phyloP scores from a whole-genome alignment of 345 rosid species.

The Euphorbia pulcherrima region DNA sequence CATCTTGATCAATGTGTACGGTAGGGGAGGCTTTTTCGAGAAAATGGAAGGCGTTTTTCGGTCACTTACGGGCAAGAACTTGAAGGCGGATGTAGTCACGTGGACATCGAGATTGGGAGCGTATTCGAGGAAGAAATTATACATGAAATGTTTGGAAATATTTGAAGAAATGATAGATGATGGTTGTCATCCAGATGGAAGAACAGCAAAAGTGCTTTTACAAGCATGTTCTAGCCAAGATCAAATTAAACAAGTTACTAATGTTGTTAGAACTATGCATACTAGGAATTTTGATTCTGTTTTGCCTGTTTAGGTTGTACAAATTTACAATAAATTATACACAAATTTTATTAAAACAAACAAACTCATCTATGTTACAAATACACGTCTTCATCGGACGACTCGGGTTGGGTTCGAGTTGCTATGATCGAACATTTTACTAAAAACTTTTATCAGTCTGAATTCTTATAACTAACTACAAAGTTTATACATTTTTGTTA shows the following conservation, averaged over 20 bases:
- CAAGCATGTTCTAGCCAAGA: constrained; percentile 73
- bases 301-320: constrained; percentile 32
- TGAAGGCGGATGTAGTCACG: constrained; percentile 75
- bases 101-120: constrained; percentile 86
- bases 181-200: constrained; percentile 78
- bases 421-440: too few species aligned
- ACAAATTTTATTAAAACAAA: too few species aligned
- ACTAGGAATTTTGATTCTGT: constrained; percentile 33
- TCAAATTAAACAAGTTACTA: constrained; percentile 71
- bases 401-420: too few species aligned
- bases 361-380: too few species aligned
- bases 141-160: constrained; percentile 59
- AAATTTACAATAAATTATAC: neutral
- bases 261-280: constrained; percentile 76
- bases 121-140: constrained; percentile 77
- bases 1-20: constrained; percentile 75
- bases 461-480: too few species aligned
- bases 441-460: too few species aligned
- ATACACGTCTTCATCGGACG: too few species aligned
- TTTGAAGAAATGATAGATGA: constrained; percentile 90
- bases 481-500: too few species aligned
- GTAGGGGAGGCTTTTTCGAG: constrained; percentile 67
- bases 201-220: constrained; percentile 79
- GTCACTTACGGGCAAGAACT: constrained; percentile 34
- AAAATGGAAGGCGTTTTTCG: constrained; percentile 59